Conservation (phyloP, 441 rosid genomes). For the Populus hybrid region DNA sequence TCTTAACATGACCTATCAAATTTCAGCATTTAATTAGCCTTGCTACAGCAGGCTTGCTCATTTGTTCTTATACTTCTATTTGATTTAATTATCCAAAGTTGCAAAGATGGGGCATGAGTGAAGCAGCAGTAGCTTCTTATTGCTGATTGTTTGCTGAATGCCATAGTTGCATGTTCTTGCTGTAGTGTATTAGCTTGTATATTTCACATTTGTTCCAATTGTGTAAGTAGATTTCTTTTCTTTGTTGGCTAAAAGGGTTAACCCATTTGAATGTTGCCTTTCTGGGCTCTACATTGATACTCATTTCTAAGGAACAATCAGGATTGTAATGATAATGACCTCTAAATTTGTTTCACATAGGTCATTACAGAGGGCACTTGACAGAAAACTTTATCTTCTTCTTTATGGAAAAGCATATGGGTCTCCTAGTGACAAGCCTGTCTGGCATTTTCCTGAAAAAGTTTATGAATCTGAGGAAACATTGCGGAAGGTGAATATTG, state of each 20-base stretch:
- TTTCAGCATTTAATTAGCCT: too few relatives aligned
- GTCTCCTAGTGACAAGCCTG: constrained; percentile 53
- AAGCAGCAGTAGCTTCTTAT: neutral
- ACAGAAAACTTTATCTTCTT: constrained; percentile 80
- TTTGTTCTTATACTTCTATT: neutral
- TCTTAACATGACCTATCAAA: neutral
- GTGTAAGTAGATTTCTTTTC: neutral
- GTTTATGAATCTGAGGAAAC: constrained; percentile 83
- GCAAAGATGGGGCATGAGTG: neutral
- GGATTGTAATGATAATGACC: constrained; percentile 1
- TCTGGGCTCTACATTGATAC: neutral
- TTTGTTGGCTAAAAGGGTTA: neutral
- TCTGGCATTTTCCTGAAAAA: constrained; percentile 96
- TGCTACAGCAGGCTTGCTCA: neutral
- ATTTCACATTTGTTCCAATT: neutral
- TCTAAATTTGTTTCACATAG: constrained; percentile 26
- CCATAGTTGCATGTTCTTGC: neutral
- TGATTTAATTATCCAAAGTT: neutral
- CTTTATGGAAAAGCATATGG: constrained; percentile 56
- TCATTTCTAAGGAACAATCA: constrained; percentile 1
- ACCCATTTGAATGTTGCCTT: neutral
- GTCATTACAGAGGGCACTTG: constrained; percentile 57
- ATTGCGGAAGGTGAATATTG: constrained; percentile 62
- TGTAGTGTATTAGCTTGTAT: neutral
- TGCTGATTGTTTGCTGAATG: neutral